Conservation (phyloP, 2,329 filamentous ascomycete genomes). For the Trichothecium sympodiale region DNA sequence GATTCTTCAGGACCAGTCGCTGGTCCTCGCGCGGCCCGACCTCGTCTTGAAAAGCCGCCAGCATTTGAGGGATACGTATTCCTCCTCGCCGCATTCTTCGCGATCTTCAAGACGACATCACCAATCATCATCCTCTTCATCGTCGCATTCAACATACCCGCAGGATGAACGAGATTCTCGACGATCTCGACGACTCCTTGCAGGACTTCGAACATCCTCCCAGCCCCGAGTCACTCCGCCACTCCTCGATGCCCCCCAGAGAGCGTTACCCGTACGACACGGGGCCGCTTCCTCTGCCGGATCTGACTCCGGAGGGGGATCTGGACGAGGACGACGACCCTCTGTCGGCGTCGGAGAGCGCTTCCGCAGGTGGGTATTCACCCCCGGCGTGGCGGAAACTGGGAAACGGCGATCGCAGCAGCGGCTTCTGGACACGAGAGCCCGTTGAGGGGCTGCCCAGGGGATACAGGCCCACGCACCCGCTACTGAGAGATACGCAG, state of each 20-base stretch:
- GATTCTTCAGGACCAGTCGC: constrained; percentile 20
- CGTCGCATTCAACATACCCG: constrained; percentile 6
- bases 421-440: constrained; percentile 45
- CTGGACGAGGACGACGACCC: constrained; percentile 16
- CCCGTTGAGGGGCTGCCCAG: constrained; percentile 35
- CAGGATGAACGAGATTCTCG: constrained; percentile 22
- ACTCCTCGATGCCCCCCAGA: constrained; percentile 22
- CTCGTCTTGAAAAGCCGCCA: constrained; percentile 9
- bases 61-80: neutral
- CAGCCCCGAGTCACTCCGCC: constrained; percentile 19
- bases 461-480: constrained; percentile 27
- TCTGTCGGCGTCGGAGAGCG: constrained; percentile 32
- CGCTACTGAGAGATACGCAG: constrained; percentile 12
- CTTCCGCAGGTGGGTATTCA: constrained; percentile 45
- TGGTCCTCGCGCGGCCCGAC: constrained; percentile 18
- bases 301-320: constrained; percentile 12
- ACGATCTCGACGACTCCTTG: constrained; percentile 39
- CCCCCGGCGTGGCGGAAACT: constrained; percentile 51
- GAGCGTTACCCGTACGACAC: constrained; percentile 9
- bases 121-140: constrained; percentile 6
- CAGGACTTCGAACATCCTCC: constrained; percentile 43
- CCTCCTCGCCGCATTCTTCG: neutral
- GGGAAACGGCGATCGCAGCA: constrained; percentile 46
- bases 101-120: constrained; percentile 3
- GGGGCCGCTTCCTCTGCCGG: constrained; percentile 1